Evolutionary conservation across 2,329 filamentous ascomycete species (phyloP), one percentile per base, ranked within the genome.

Genomic region (Botrytis cinerea): DNA sequence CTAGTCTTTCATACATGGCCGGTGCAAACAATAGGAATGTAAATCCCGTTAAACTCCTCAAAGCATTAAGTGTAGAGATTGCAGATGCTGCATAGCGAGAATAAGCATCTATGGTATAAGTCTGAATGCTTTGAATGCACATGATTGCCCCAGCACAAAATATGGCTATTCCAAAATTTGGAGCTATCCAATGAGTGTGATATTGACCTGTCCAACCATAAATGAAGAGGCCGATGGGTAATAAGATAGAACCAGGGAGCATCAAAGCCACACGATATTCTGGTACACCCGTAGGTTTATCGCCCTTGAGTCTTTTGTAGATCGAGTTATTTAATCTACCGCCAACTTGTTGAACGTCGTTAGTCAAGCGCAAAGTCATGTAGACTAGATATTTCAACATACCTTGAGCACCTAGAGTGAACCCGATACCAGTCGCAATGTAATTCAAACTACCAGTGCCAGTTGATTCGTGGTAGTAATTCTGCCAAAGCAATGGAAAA

Each of bases 191-290:
- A 76, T 87, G 85, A 0, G 83, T 81, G 6, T 84, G 79, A 38
- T 84, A 83, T 68, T 89, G 82, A 0, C 86, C 87, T 0, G 83
- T 82, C 88, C 88, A 90, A 59, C 88, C 88, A 77, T 89, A 90
- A 80, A 85, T 83, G 75, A 89, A 85, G 0, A 90, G 82, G 1
- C 86, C 85, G 16, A 90, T 81, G 0, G 89, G 90, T 0, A 91
- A 74, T 1, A 90, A 75, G 0, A 91, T 57, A 0, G 86, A 85
- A 0, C 86, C 87, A 0, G 87, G 82, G 20, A 88, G 78, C 81
- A 90, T 87, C 3, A 91, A 82, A 0, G 89, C 89, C 0, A 90
- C 83, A 25, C 90, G 87, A 77, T 88, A 90, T 76, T 92, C 90
- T 0, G 91, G 90, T 73, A 75, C 76, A 16, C 76, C 78, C 75